These are phyloP conservation scores for Venturia effusa DNA, from an alignment of 2,329 filamentous ascomycete genomes.

Conservation along the genomic window DNA sequence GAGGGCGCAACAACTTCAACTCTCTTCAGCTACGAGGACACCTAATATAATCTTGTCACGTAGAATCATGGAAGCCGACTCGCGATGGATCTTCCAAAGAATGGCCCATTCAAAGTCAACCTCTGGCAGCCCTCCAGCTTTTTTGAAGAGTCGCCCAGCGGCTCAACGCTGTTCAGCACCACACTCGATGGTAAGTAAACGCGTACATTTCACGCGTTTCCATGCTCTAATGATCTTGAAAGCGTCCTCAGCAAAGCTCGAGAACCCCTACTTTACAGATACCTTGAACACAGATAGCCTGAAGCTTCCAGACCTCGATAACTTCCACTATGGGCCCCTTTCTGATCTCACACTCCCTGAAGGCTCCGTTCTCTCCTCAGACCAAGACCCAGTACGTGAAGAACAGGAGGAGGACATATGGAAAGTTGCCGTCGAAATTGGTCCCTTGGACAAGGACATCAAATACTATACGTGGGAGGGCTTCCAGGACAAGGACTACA, in stretches of 20 bases:
- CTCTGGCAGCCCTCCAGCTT: background rate
- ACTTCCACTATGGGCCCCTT: conserved; percentile 29
- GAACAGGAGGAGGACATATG: conserved; percentile 28
- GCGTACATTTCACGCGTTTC: background rate
- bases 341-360: conserved; percentile 24
- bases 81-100: background rate
- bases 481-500: conserved; percentile 41
- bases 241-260: conserved; percentile 26
- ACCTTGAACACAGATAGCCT: conserved; percentile 24
- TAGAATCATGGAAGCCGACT: background rate
- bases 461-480: conserved; percentile 57
- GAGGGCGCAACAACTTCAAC: background rate
- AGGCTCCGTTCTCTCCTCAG: conserved; percentile 20
- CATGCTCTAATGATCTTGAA: background rate
- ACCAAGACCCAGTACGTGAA: conserved; percentile 14
- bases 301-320: conserved; percentile 27
- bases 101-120: background rate
- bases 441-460: conserved; percentile 22
- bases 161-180: background rate
- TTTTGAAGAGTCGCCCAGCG: background rate
- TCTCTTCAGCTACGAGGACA: background rate
- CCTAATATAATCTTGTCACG: background rate
- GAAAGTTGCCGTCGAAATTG: conserved; percentile 23
- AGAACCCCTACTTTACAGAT: conserved; percentile 30
- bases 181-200: background rate